Evolutionary conservation across 441 rosid genomes (phyloP), one percentile per base, ranked within the genome.

Genomic region (Aleurites moluccanus): DNA sequence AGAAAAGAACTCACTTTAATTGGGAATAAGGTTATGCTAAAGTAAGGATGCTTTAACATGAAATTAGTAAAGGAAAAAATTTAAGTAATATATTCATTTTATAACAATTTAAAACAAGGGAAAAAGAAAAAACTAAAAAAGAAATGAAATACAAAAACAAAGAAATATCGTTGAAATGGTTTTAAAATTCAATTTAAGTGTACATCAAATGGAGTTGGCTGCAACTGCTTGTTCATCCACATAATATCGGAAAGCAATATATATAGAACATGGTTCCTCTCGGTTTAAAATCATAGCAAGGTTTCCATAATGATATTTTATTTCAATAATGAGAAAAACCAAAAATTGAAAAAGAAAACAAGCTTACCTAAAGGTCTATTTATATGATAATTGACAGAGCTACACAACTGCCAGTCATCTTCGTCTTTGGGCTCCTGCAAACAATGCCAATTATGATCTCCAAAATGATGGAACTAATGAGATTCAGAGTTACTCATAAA

Each of bases 361-460:
- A 64, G 80, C 67, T 63, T 86, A 92, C 97, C 98, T 83, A 95
- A 77, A 67, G 93, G 96, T 76, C 81, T 88, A 81, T 95, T 95
- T 64, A 92, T 85, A 81, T 78, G 79, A 76, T 85, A 79, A 81
- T 92, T 95, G 75, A 92, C 91, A 50, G 92, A 79, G 83, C 81
- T 74, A 82, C 98, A 92, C 64, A 95, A 66, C 72, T 84, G 83
- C 55, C 79, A 80, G 77, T 95, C 99, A 81, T 82, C 92, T 80
- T 90, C 96, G 64, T 84, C 90, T 80, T 81, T 85, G 23, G 92
- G 94, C 94, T 91, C 98, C 98, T 95, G 78, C 69, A 81, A 64
- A 62, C 27, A 65, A 62, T 55, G 61, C 62, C 25, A 56, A 50
- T 21, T 57, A 74, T 56, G 25, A 65, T 21, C 75, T 42, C 72